A percentile compares a stretch with the other conserved stretches of the same genome.
These are phyloP conservation scores for Erucastrum elatum DNA, from an alignment of 345 rosid species.

Conservation along the genomic window DNA sequence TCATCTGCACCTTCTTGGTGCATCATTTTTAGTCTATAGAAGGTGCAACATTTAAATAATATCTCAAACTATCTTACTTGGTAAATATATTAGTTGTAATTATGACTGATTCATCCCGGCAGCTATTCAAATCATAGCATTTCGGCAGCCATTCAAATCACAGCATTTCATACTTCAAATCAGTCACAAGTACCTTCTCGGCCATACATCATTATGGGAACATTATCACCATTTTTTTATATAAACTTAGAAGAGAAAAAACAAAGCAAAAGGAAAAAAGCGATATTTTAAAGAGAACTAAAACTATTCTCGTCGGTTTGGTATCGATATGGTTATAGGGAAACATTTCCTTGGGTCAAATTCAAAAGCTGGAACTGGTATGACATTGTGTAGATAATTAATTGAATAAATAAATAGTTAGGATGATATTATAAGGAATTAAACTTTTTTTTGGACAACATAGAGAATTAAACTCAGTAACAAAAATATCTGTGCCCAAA, in stretches of 20 bases:
- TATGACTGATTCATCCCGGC: background rate
- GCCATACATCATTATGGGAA: conserved; percentile 9
- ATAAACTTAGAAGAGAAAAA: background rate
- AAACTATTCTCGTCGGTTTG: background rate
- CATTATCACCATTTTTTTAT: conserved; percentile 4
- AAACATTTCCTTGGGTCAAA: conserved; percentile 16
- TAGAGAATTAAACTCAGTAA: background rate
- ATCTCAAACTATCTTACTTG: background rate
- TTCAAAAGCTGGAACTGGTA: conserved; percentile 10
- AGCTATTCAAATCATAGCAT: background rate
- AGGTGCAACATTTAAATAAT: background rate
- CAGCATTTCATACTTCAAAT: conserved; percentile 9
- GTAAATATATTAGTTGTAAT: background rate
- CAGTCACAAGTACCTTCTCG: conserved; percentile 8
- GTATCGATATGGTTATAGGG: conserved; percentile 4
- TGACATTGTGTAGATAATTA: background rate
- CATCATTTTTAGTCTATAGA: background rate
- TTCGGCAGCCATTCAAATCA: background rate
- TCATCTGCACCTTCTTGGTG: background rate
- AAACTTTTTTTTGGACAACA: no score
- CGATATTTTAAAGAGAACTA: background rate
- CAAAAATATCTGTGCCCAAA: background rate
- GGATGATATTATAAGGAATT: background rate
- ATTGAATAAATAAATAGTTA: background rate
- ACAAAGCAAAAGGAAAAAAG: background rate